These are phyloP conservation scores for Lolium rigidum DNA, from an alignment of 176 grass and related monocot species.

Conservation along the genomic window DNA sequence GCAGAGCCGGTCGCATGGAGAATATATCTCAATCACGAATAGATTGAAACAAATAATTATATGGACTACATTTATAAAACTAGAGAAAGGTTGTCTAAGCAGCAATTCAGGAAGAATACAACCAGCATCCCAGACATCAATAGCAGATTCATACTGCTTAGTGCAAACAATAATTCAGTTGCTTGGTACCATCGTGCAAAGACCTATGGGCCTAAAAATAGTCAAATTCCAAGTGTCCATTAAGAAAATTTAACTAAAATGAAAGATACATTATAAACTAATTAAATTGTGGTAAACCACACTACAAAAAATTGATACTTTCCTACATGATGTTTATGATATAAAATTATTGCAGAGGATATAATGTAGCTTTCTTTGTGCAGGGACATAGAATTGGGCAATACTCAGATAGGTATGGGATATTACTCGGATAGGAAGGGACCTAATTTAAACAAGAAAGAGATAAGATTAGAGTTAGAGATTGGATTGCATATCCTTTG, in stretches of 20 bases:
- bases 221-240: conserved; percentile 22
- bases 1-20: too few species aligned
- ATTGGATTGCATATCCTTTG: not conserved
- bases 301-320: conserved; percentile 17
- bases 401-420: not conserved
- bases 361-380: not conserved
- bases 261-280: conserved; percentile 6
- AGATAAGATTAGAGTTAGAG: not conserved
- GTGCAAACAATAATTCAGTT: conserved; percentile 92
- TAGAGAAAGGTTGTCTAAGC: conserved; percentile 81
- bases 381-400: not conserved
- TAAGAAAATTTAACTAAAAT: conserved; percentile 13
- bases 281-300: conserved; percentile 3
- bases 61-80: conserved; percentile 52
- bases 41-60: conserved; percentile 20
- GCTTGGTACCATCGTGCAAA: conserved; percentile 98
- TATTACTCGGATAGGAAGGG: not conserved
- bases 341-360: not conserved
- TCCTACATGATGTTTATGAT: conserved; percentile 26
- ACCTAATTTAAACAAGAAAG: not conserved
- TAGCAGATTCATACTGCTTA: conserved; percentile 93
- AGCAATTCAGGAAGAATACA: conserved; percentile 99
- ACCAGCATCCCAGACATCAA: conserved; percentile 96
- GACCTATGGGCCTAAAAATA: conserved; percentile 56
- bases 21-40: conserved; percentile 17